Conservation (phyloP, 805 yeast genomes). For the Lachancea sp. region DNA sequence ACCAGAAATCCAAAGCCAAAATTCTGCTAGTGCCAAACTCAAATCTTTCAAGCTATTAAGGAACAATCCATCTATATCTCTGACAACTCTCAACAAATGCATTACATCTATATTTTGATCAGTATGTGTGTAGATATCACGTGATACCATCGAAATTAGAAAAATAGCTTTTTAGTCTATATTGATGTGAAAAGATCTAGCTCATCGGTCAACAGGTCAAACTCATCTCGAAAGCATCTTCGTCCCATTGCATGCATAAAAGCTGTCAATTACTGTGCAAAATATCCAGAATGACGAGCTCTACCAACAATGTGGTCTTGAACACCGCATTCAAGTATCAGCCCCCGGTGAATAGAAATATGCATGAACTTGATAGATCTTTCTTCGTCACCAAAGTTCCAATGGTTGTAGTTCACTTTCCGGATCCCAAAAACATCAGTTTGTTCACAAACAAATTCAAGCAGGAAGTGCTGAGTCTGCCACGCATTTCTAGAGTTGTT, state of each 20-base stretch:
- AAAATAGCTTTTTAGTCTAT: no score
- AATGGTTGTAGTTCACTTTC: conserved; percentile 61
- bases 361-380: conserved; percentile 60
- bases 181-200: not conserved
- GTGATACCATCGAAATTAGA: no score
- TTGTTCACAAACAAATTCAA: conserved; percentile 52
- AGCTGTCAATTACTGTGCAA: not conserved
- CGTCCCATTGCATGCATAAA: not conserved
- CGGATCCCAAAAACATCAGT: conserved; percentile 59
- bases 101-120: no score
- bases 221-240: not conserved
- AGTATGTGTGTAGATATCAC: no score
- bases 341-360: conserved; percentile 66
- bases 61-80: no score
- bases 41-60: no score
- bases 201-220: conserved; percentile 7
- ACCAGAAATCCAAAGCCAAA: no score
- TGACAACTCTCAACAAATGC: no score
- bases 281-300: conserved; percentile 1
- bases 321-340: conserved; percentile 16
- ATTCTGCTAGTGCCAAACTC: no score
- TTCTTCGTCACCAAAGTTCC: conserved; percentile 54
- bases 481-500: conserved; percentile 66
- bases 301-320: not conserved
- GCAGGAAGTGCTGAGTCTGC: conserved; percentile 60